Evolutionary conservation across 176 grass and related monocot species (phyloP), one percentile per base, ranked within the genome.

Genomic region (Juncus inflexus): DNA sequence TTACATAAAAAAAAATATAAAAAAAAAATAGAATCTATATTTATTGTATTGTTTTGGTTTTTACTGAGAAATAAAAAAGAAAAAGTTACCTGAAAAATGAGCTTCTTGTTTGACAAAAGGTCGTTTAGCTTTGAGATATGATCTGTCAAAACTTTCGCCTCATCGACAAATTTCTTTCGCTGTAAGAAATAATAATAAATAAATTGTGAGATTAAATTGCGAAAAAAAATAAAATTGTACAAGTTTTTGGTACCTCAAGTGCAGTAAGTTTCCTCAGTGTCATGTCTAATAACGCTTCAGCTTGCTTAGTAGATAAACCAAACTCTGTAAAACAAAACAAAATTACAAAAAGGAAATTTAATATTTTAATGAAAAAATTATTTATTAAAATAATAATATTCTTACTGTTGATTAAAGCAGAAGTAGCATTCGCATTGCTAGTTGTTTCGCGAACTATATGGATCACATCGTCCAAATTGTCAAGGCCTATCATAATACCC

Each of bases 381-480:
- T 47, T 47, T 47, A 47, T 47, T 38, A 36, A 54, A 56, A 9
- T 5, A 68, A 39, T 4, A 42, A 19, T 64, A 43, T 64, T 12
- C 37, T 74, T 86, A 97, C 92, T 89, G 37, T 91, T 86, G 3
- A 77, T 63, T 70, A 97, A 85, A 81, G 85, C 75, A 86, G 81
- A 76, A 43, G 28, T 80, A 12, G 92, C 92, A 35, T 78, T 58
- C 7, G 67, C 4, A 63, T 89, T 83, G 81, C 80, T 86, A 59
- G 84, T 77, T 52, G 74, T 91, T 84, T 77, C 85, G 63, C 77
- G 80, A 65, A 97, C 85, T 77, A 89, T 83, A 59, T 81, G 73
- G 67, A 97, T 97, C 67, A 97, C 77, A 62, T 78, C 83, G 86
- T 97, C 92, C 78, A 97, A 81, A 76, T 97, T 97, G 66, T 97